These are phyloP conservation scores for Saturnispora halmiae DNA, from an alignment of 805 yeast species.

Conservation along the genomic window DNA sequence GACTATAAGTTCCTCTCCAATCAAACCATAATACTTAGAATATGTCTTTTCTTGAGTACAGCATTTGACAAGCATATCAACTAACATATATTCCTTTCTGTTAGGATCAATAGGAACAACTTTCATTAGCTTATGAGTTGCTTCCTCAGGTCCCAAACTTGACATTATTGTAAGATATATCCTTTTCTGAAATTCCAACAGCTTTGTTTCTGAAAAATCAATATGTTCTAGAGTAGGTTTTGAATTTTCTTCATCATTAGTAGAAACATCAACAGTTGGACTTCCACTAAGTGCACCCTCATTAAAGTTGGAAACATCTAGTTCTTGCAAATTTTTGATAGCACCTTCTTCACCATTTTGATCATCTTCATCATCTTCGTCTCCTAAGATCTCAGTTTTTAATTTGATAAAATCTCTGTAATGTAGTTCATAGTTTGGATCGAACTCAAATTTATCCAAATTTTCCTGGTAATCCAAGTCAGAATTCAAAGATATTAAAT, in stretches of 20 bases:
- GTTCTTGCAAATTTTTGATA: no score
- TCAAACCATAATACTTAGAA: slow-evolving; percentile 73
- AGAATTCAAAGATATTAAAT: slow-evolving; percentile 47
- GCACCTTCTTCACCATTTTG: slow-evolving; percentile 21
- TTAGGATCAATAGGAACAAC: slow-evolving; percentile 33
- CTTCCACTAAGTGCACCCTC: no score
- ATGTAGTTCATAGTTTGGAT: slow-evolving; percentile 39
- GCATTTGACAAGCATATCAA: slow-evolving; percentile 67
- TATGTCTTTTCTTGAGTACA: slow-evolving; percentile 82
- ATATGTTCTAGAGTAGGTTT: slow-evolving; percentile 30
- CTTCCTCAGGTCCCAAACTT: slow-evolving; percentile 85
- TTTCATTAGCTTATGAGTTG: slow-evolving; percentile 73
- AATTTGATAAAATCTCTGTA: slow-evolving; percentile 41
- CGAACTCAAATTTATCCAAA: slow-evolving; percentile 42
- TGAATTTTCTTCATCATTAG: neutral
- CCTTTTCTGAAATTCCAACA: slow-evolving; percentile 58
- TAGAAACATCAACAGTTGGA: no score
- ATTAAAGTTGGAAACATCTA: no score
- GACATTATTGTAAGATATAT: slow-evolving; percentile 82
- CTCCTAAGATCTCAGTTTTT: slow-evolving; percentile 38
- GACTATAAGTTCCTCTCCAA: slow-evolving; percentile 56
- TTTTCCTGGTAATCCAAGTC: slow-evolving; percentile 36
- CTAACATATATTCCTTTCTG: slow-evolving; percentile 43
- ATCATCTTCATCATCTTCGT: slow-evolving; percentile 20
- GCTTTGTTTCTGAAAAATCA: slow-evolving; percentile 62